A percentile compares a stretch with the other conserved stretches of the same genome.
phyloP scores from a whole-genome alignment of 345 rosid genomes.

The Acer negundo region DNA sequence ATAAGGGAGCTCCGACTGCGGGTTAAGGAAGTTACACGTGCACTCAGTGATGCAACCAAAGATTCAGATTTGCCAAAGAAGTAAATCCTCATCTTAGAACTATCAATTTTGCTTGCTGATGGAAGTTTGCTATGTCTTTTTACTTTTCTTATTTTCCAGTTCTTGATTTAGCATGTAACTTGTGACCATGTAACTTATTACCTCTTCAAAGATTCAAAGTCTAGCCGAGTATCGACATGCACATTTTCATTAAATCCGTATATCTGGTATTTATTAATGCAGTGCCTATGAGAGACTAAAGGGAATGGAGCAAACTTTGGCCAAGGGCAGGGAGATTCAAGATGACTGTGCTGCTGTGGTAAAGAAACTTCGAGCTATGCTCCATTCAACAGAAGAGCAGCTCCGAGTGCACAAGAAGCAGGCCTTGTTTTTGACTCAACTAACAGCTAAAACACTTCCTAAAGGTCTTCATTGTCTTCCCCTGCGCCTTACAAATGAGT shows the following conservation, averaged over 20 bases:
- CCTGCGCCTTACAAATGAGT: constrained; percentile 84
- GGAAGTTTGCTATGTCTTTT: background rate
- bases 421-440: constrained; percentile 86
- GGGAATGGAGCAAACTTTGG: constrained; percentile 86
- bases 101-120: background rate
- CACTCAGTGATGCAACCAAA: constrained; percentile 69
- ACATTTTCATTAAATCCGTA: background rate
- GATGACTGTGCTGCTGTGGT: constrained; percentile 86
- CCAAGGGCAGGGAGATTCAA: constrained; percentile 83
- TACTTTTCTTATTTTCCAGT: background rate
- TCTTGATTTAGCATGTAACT: background rate
- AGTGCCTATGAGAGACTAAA: constrained; percentile 76
- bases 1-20: constrained; percentile 85
- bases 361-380: constrained; percentile 96
- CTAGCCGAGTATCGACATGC: background rate
- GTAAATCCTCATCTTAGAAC: constrained; percentile 41
- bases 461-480: constrained; percentile 99
- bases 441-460: constrained; percentile 95
- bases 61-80: constrained; percentile 79
- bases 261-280: constrained; percentile 21
- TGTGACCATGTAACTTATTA: background rate
- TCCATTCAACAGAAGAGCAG: constrained; percentile 95
- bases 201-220: background rate
- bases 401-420: constrained; percentile 93
- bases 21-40: constrained; percentile 79